These are phyloP conservation scores for Leccinum fallax DNA, from an alignment of 1,284 basidiomycete genomes.

Conservation along the genomic window DNA sequence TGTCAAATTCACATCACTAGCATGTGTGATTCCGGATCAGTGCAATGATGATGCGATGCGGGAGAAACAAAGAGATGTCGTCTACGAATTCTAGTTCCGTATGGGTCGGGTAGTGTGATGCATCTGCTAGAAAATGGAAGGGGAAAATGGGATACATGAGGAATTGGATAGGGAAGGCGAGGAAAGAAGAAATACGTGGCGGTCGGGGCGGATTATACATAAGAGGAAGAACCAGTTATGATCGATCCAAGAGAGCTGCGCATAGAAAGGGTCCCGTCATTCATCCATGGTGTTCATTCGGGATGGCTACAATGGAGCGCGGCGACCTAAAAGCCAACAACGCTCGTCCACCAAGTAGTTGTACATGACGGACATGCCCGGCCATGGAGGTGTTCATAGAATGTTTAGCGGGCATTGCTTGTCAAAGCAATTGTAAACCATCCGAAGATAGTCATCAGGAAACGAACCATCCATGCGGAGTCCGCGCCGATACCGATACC, in stretches of 20 bases:
- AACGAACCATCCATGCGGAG: slow-evolving; percentile 75
- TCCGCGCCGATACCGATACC: slow-evolving; percentile 68
- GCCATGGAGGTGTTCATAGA: background rate
- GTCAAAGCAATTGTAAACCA: slow-evolving; percentile 60
- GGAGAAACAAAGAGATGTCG: background rate
- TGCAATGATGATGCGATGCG: slow-evolving; percentile 1
- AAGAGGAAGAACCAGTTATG: background rate
- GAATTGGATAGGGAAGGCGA: background rate
- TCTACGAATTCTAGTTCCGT: slow-evolving; percentile 9
- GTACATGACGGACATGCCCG: background rate
- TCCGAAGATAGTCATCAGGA: slow-evolving; percentile 76
- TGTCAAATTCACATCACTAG: background rate
- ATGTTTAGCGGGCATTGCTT: slow-evolving; percentile 19
- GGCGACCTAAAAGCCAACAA: slow-evolving; percentile 1
- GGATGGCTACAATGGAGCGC: slow-evolving; percentile 1
- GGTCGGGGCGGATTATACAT: background rate
- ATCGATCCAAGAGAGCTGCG: slow-evolving; percentile 5
- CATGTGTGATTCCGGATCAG: background rate
- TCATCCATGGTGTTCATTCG: slow-evolving; percentile 15
- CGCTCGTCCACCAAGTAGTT: slow-evolving; percentile 1
- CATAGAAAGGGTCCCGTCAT: slow-evolving; percentile 12
- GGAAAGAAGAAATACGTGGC: background rate
- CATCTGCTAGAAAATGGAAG: slow-evolving; percentile 2
- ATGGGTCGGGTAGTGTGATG: slow-evolving; percentile 1
- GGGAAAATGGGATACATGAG: background rate